Percentiles rank a stretch among this genome's conserved stretches.
Conservation (phyloP, 2,329 filamentous ascomycete genomes). For the Stachybotrys elegans region DNA sequence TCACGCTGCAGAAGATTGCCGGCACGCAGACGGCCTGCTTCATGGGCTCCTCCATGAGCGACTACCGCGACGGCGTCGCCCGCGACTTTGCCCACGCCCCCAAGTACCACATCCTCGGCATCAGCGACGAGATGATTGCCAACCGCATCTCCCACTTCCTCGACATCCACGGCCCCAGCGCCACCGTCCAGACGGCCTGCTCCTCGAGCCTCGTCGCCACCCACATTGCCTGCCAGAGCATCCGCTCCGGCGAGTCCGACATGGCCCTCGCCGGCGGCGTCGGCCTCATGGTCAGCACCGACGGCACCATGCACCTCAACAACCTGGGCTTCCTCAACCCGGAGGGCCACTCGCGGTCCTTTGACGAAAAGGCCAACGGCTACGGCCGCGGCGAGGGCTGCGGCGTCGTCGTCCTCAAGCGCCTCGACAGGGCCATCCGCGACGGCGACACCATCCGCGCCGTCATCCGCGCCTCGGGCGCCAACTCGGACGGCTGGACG, state of each 20-base stretch:
- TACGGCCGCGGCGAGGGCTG: conserved; percentile 76
- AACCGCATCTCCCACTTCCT: not conserved
- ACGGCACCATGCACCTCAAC: not conserved
- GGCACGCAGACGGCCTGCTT: conserved; percentile 2
- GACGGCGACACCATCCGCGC: conserved; percentile 72
- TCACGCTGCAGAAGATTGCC: not conserved
- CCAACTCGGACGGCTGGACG: not conserved
- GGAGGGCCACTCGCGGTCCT: not conserved
- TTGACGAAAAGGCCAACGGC: conserved; percentile 66
- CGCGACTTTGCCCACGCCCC: not conserved
- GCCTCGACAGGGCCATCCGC: conserved; percentile 67
- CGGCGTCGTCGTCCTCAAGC: conserved; percentile 69
- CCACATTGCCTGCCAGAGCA: not conserved
- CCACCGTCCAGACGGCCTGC: conserved; percentile 1
- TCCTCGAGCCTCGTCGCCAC: not conserved
- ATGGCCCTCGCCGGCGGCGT: not conserved
- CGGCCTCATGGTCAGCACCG: not conserved
- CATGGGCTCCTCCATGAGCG: conserved; percentile 5
- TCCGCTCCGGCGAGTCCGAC: not conserved
- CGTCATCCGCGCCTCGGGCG: conserved; percentile 63
- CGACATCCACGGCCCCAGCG: not conserved
- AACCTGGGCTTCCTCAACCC: conserved; percentile 18
- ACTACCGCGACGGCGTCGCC: conserved; percentile 5
- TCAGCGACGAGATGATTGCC: not conserved
- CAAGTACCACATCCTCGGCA: not conserved